These are phyloP conservation scores for Lactifluus piperatus DNA, from an alignment of 768 basidiomycete species.

Conservation along the genomic window DNA sequence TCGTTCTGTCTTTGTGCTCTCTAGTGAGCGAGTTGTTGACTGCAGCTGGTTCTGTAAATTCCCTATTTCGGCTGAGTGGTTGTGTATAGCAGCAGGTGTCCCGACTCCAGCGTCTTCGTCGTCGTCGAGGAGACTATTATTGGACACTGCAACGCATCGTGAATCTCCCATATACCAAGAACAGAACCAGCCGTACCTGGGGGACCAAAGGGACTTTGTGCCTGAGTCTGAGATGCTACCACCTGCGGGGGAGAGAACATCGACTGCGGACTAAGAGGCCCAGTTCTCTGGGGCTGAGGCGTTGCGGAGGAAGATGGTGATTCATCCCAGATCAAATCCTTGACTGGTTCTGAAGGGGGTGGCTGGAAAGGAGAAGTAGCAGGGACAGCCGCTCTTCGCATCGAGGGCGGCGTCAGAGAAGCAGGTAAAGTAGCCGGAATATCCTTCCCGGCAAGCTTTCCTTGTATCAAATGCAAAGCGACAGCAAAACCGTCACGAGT, in stretches of 20 bases:
- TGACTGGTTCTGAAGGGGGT: conserved; percentile 32
- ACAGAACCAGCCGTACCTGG: conserved; percentile 27
- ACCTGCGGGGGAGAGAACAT: conserved; percentile 3
- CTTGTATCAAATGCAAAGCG: conserved; percentile 88
- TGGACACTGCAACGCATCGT: conserved; percentile 9
- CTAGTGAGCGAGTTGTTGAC: conserved; percentile 67
- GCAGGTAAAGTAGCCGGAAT: conserved; percentile 63
- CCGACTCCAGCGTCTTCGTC: conserved; percentile 49
- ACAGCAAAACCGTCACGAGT: conserved; percentile 92
- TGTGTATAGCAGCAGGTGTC: conserved; percentile 44
- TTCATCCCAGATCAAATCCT: conserved; percentile 40
- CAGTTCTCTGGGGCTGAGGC: conserved; percentile 21
- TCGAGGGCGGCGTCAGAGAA: conserved; percentile 73
- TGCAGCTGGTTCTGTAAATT: conserved; percentile 79
- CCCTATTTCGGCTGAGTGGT: conserved; percentile 79
- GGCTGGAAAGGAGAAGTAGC: conserved; percentile 33
- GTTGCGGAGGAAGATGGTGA: conserved; percentile 27
- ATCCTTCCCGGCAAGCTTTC: conserved; percentile 70
- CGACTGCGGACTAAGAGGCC: background rate
- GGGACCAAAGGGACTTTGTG: conserved; percentile 45
- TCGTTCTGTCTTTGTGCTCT: conserved; percentile 58
- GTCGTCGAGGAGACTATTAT: conserved; percentile 61
- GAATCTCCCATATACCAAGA: conserved; percentile 4
- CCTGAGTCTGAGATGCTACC: conserved; percentile 21
- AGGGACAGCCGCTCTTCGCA: conserved; percentile 41